A percentile compares a stretch with the other conserved stretches of the same genome.
These are phyloP conservation scores for Emmonsiellopsis sp. DNA, from an alignment of 2,329 filamentous ascomycete genomes.

Conservation along the genomic window DNA sequence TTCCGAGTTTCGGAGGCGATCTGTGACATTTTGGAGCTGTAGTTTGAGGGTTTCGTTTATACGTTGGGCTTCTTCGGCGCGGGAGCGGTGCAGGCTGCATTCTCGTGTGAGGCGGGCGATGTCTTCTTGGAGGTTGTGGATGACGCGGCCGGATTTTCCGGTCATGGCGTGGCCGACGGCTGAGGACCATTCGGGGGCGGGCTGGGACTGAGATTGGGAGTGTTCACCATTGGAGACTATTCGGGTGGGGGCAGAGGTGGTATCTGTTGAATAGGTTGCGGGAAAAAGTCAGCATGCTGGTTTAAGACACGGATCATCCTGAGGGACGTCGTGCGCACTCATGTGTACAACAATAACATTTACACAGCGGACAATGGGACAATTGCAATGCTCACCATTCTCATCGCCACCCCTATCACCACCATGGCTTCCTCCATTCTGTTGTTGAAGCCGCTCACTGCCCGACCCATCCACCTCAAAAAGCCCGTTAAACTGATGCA, in stretches of 20 bases:
- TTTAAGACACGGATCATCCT: too few species aligned
- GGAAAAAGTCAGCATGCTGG: too few species aligned
- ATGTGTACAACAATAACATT: slow-evolving; percentile 10
- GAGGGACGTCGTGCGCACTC: too few species aligned
- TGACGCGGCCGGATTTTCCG: slow-evolving; percentile 43
- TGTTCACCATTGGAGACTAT: slow-evolving; percentile 23
- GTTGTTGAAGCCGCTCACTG: slow-evolving; percentile 1
- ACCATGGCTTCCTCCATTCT: background rate
- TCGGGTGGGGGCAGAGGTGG: slow-evolving; percentile 15
- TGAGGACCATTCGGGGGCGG: slow-evolving; percentile 35
- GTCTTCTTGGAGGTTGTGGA: slow-evolving; percentile 42
- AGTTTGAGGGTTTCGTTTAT: slow-evolving; percentile 37
- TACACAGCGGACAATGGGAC: slow-evolving; percentile 4
- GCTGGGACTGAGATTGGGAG: slow-evolving; percentile 10
- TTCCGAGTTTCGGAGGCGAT: slow-evolving; percentile 37
- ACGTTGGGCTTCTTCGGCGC: slow-evolving; percentile 39
- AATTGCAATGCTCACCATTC: background rate
- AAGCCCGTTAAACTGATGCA: slow-evolving; percentile 33
- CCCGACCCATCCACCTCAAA: slow-evolving; percentile 24
- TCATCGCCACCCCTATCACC: background rate
- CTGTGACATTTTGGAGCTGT: slow-evolving; percentile 37
- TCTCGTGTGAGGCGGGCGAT: slow-evolving; percentile 42
- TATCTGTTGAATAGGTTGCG: background rate
- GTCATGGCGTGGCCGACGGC: slow-evolving; percentile 42
- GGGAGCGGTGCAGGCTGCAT: slow-evolving; percentile 35